Conservation (phyloP, 1,284 basidiomycete species). For the Anthracocystis panici-leucophaei region DNA sequence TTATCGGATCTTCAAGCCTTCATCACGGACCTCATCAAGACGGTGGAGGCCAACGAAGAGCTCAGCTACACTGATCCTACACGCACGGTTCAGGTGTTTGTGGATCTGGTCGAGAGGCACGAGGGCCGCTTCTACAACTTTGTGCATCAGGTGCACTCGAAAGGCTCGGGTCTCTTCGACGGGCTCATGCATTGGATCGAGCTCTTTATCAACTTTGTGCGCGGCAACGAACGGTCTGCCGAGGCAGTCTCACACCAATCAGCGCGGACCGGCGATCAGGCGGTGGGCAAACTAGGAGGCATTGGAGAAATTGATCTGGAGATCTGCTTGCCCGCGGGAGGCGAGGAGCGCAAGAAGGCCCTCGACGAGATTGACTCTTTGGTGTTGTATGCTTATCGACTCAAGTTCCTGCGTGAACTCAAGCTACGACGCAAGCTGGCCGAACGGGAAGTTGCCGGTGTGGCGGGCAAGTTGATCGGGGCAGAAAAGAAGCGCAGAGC, state of each 20-base stretch:
- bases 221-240: slow-evolving; percentile 79
- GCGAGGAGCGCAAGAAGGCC: slow-evolving; percentile 50
- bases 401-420: slow-evolving; percentile 66
- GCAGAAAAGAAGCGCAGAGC: slow-evolving; percentile 37
- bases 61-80: slow-evolving; percentile 86
- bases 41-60: slow-evolving; percentile 91
- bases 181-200: slow-evolving; percentile 97
- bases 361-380: slow-evolving; percentile 65
- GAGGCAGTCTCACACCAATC: slow-evolving; percentile 73
- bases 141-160: slow-evolving; percentile 98
- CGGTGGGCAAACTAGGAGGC: slow-evolving; percentile 30
- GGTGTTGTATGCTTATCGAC: slow-evolving; percentile 64
- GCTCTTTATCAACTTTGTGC: slow-evolving; percentile 88
- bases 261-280: slow-evolving; percentile 4
- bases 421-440: slow-evolving; percentile 62
- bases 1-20: slow-evolving; percentile 92
- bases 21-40: slow-evolving; percentile 93
- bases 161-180: slow-evolving; percentile 93
- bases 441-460: slow-evolving; percentile 54
- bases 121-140: slow-evolving; percentile 96
- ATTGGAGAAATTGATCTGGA: slow-evolving; percentile 65
- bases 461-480: slow-evolving; percentile 48
- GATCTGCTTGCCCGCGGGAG: slow-evolving; percentile 62
- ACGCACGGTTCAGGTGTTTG: slow-evolving; percentile 89
- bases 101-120: slow-evolving; percentile 91